Base-by-base conservation (phyloP, 2,329 filamentous ascomycete genomes). In the Colletotrichum viniferum region DNA sequence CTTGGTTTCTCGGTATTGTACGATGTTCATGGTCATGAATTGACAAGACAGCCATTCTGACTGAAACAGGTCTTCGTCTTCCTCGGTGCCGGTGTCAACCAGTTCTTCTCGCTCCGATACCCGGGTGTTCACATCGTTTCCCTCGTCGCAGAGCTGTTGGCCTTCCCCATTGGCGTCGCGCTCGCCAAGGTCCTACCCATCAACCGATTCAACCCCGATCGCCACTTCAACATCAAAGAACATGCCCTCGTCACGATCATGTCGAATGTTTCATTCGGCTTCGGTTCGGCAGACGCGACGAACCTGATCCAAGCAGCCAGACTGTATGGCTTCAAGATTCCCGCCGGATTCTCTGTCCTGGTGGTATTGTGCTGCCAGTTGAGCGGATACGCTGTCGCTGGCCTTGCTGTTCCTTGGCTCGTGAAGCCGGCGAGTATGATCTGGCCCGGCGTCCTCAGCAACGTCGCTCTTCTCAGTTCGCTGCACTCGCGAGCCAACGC, bases 381-480 rank as follows among this genome's bases (percentile, higher is more conserved):
- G 65, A 85, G 88, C 58, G 87, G 87, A n/a, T 88, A 87, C 73
- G 88, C 87, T 9, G 81, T 88, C 66, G 87, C 87, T 9, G 87
- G 73, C 4, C 64, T 87, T 4, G 80, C 80, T 5, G 82, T 85
- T 16, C 81, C 83, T 1, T 88, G 87, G 79, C 80, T 88, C 30
- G 86, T 88, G 13, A 86, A 85, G 65, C 86, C 86, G 1, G 81
- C 85, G 1, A 84, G 83, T 74, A 85, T 83, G 74, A 83, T 90
- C 16, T 89, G 88, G 88, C 88, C 88, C 0, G 82, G 84, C 5
- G 85, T 85, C 0, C 80, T 89, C 21, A 83, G 84, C 9, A 87
- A 84, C n/a, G 85, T 86, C 30, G 83, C 85, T 8, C 80, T 88
- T 18, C 86, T 86, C 77, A 77, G 81, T 14, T 83, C 86, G 8